Base-by-base conservation (phyloP, 2,329 filamentous ascomycete genomes). In the Calonectria ilicicola region DNA sequence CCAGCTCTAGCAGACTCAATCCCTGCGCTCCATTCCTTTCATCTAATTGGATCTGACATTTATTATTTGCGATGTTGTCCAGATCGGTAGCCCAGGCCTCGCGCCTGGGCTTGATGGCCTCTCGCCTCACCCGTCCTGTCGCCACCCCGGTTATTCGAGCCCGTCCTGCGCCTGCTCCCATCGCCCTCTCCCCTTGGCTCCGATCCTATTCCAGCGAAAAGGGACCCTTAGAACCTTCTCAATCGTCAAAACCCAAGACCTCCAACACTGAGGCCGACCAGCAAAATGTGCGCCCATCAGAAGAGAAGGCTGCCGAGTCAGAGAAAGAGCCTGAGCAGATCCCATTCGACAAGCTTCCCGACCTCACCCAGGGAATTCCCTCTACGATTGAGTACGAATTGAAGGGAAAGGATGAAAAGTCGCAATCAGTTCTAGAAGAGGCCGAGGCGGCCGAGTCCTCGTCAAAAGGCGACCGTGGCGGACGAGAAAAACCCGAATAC, bases 321-420 rank as follows among this genome's bases (percentile, higher is more conserved):
- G 72, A 77, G 40, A 81, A 81, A 60, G 84, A 86, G 65, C 79
- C 81, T 64, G 84, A 86, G 65, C 78, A 85, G 71, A 86, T 89
- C 77, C 87, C 91, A 27, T 87, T 90, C 65, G 89, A 93, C 79
- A 93, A 94, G 66, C 90, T 98, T 15, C 96, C 96, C 66, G 96
- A 98, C 82, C 89, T 98, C 53, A 97, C 95, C n/a, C 93, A 96
- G 81, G 96, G 96, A 75, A 98, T 98, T 74, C 96, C 96, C 0
- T 98, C 96, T 2, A 98, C 96, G 1, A 89, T 98, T 68, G 94
- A 93, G 69, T 93, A 93, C 72, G 96, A 98, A 84, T 90, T 93
- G 69, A 84, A 86, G 0, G 84, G 86, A 32, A 80, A 73, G 83
- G 85, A 76, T 75, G 86, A 78, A 78, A 82, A 76, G 76, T 77